Base-by-base conservation (phyloP, 2,329 filamentous ascomycete genomes). In the Arthroderma sp. region DNA sequence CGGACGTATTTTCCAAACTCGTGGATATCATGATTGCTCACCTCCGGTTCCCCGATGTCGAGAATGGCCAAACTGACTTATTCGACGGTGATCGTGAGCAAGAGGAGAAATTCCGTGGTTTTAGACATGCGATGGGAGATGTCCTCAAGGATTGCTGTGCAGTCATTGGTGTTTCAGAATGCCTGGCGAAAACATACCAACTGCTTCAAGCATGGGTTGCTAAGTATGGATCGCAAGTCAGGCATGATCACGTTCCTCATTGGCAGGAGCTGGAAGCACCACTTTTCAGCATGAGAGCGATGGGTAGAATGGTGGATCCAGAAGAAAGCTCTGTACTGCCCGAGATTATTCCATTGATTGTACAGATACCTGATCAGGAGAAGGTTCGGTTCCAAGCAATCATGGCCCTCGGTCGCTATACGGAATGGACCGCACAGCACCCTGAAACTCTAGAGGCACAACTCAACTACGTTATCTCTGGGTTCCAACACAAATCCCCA, bases 321-420 rank as follows among this genome's bases (percentile, higher is more conserved):
- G 83, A 94, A 40, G 91, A 98, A 64, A 82, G 74, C 53, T 80
- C 86, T 34, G 85, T 98, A 55, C 72, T 98, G 36, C 85, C 87
- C 3, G 85, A 89, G 58, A 79, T 98, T 10, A 94, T 98, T 68
- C 88, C 88, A 11, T 72, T 98, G 46, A 79, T 98, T 50, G 86
- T 94, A 7, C 85, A 93, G 59, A 94, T 98, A 49, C 91, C 91
- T 0, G 82, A 85, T 57, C 91, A 98, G 57, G 86, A 96, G 65
- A 98, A 96, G 69, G 76, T 98, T n/a, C 86, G 88, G 5, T 98
- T 98, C 65, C 89, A 94, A 50, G 89, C 89, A 4, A 94, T 96
- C 57, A 95, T 98, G 87, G 88, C 93, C 3, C 75, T 98, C 22
- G 91, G 87, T 33, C 78, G 91, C 50, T 98, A 98, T 60, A 98